Evolutionary conservation across 257 asterid genomes (phyloP), one percentile per base, ranked within the genome.

Genomic region (Leptodermis oblonga): DNA sequence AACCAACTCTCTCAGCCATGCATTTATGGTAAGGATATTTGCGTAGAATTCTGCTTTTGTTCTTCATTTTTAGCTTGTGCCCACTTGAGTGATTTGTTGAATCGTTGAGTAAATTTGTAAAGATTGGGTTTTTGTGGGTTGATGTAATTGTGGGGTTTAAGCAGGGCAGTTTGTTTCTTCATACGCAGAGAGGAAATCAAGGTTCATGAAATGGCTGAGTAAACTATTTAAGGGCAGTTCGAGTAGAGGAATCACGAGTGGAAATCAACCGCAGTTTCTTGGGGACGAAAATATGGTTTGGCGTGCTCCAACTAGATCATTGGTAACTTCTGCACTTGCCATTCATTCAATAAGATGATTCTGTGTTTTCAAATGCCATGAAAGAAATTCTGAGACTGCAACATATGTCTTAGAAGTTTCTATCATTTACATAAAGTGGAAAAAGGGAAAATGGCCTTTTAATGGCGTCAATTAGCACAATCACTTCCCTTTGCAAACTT

Each of bases 201-300:
- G 95, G 62, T 83, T 89, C 73, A 88, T 88, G 98, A 91, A 89
- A 81, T 91, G 97, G 99, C 67, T 94, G 69, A 77, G 90, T 69
- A 90, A 82, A 88, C 58, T 94, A 62, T 94, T 90, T 85, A 88
- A 82, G 81, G 78, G 90, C 58, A 86, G 91, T 73, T 73, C 85
- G 48, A 72, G 75, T 37, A 79, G 87, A 76, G 82, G 74, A 34
- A 37, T 71, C 31, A 77, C 80, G 30, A 77, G 82, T 33, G 82
- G 82, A 67, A 86, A 75, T 53, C 92, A 77, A 55, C 88, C 97
- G 65, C 96, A 85, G 83, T 85, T 85, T 80, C 65, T 79, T 2
- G 97, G 98, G 31, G 97, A 89, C 75, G 97, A 86, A 75, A 91
- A 85, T 82, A 91, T 86, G 90, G 78, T 66, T 62, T 85, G 90